phyloP scores from a whole-genome alignment of 1,139 yeast genomes.

The Pichia sp. region DNA sequence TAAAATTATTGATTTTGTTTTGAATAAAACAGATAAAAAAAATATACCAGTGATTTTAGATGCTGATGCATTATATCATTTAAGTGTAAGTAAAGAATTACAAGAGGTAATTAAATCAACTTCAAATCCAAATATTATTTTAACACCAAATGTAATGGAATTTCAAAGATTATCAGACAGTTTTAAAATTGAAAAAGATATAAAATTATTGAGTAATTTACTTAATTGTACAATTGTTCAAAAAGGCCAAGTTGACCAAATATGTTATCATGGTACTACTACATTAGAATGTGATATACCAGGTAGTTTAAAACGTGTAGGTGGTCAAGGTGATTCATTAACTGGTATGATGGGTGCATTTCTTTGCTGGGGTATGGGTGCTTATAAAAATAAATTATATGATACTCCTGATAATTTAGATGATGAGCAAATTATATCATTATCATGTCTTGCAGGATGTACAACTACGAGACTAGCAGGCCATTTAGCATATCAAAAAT shows the following conservation, averaged over 20 bases:
- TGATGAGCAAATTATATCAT: conserved; percentile 39
- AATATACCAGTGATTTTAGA: conserved; percentile 64
- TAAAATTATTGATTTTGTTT: conserved; percentile 44
- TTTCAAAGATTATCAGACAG: conserved; percentile 60
- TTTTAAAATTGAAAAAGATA: conserved; percentile 14
- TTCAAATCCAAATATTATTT: conserved; percentile 49
- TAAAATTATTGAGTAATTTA: conserved; percentile 39
- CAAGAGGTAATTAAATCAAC: conserved; percentile 47
- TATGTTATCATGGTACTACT: conserved; percentile 43
- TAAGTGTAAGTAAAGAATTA: conserved; percentile 26
- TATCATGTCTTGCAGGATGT: conserved; percentile 75
- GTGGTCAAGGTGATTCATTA: conserved; percentile 86
- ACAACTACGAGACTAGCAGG: conserved; percentile 63
- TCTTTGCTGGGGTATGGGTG: conserved; percentile 54
- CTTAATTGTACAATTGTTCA: conserved; percentile 62
- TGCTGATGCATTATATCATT: conserved; percentile 70
- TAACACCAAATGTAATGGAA: conserved; percentile 90
- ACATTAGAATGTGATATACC: conserved; percentile 35
- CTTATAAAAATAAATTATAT: conserved; percentile 48
- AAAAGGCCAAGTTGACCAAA: conserved; percentile 64
- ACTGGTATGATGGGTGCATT: conserved; percentile 68
- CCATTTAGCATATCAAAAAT: conserved; percentile 51
- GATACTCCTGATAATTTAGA: conserved; percentile 24
- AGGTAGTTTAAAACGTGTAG: conserved; percentile 72
- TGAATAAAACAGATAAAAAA: conserved; percentile 30